Percentiles rank a stretch among this genome's conserved stretches.
phyloP scores from a whole-genome alignment of 2,329 filamentous ascomycete species.

The Pseudogymnoascus sp. region DNA sequence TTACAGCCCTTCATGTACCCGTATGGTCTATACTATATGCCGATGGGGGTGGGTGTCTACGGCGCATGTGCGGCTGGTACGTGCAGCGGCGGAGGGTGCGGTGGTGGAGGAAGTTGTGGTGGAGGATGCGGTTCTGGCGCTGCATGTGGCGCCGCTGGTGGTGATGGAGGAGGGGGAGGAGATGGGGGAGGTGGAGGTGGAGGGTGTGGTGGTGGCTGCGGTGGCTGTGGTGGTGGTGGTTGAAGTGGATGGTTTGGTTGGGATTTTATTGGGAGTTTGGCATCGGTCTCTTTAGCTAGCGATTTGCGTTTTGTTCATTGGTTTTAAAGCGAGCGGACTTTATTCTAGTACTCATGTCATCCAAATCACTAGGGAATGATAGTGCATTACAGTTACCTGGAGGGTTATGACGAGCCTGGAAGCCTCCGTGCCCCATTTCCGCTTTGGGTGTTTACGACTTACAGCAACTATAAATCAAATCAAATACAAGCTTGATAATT shows the following conservation, averaged over 20 bases:
- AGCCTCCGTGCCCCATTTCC: not conserved
- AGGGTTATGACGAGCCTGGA: not conserved
- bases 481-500: not conserved
- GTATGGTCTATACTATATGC: slow-evolving; percentile 27
- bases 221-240: not conserved
- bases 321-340: not conserved
- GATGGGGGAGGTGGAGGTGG: slow-evolving; percentile 15
- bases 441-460: not conserved
- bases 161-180: slow-evolving; percentile 25
- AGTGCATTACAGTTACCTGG: not conserved
- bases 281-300: not conserved
- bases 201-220: slow-evolving; percentile 14
- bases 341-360: not conserved
- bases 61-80: slow-evolving; percentile 34
- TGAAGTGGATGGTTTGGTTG: not conserved
- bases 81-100: slow-evolving; percentile 35
- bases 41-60: slow-evolving; percentile 19
- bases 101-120: slow-evolving; percentile 34
- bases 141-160: slow-evolving; percentile 24
- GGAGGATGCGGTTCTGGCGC: slow-evolving; percentile 37
- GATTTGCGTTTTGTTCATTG: not conserved
- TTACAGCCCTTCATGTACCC: slow-evolving; percentile 2
- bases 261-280: not conserved
- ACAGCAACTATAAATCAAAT: not conserved
- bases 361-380: no score